Evolutionary conservation across 1,284 basidiomycete species (phyloP), one percentile per base, ranked within the genome.

Genomic region (Phellopilus nigrolimitatus): DNA sequence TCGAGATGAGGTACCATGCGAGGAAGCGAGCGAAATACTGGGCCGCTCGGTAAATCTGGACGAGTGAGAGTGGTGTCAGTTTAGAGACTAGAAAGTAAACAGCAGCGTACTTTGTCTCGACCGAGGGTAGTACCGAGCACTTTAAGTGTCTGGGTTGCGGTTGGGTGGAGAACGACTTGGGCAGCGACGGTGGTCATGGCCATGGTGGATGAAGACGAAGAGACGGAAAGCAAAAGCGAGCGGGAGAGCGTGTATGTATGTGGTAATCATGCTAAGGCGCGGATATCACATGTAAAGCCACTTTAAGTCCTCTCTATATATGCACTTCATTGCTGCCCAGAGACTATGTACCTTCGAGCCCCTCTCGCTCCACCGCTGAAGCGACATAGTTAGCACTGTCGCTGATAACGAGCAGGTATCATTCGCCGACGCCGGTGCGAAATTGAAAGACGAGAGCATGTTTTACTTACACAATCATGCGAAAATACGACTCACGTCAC

Each of bases 21-120:
- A 94, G 79, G 67, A 98, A 86, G 21, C 95, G 85, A 42, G 95
- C 78, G 58, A 92, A 84, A 71, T 95, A 98, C 72, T 99, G 95
- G 54, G 95, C 69, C 24, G 91, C 80, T 60, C 95, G 86, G 70
- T 97, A 95, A 33, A 84, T 74, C 92, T 95, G 53, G 19, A 51
- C 53, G 38, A 17, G 17, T 42, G 4, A 13, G 33, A 36, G 42
- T 31, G 24, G 34, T 25, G 37, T 28, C 22, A 19, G 37, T 33
- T 49, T 17, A 22, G 9, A 34, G 17, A 24, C 19, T 15, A 39
- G 40, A 48, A 27, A 34, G 33, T 28, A 50, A 1, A 28, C 37
- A 44, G 68, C 58, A 57, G 34, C 9, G n/a, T n/a, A 82, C 88
- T 82, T 97, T 97, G 75, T 97, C 94, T 43, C 94, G 76, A 6